Percentiles rank a stretch among this genome's conserved stretches.
Evolutionary conservation across 2,329 filamentous ascomycete species (phyloP).

Genomic region (Beauveria caledonica): DNA sequence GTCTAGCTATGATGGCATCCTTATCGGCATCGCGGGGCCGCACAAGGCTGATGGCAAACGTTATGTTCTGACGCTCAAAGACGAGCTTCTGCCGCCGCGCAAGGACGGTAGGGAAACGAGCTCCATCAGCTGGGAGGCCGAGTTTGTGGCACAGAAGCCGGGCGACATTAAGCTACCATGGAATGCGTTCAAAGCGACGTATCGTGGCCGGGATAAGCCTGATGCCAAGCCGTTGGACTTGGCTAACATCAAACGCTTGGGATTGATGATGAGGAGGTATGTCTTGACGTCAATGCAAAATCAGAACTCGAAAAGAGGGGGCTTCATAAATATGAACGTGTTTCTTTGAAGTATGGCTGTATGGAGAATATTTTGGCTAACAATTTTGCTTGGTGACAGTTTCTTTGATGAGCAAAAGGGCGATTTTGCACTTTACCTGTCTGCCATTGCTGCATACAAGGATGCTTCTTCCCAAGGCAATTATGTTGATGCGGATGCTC

Average conservation of each 20-base stretch:
- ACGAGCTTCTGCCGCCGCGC: slow-evolving; percentile 49
- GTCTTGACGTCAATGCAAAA: background rate
- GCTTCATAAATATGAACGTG: no score
- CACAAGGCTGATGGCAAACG: slow-evolving; percentile 48
- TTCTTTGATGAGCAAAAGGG: no score
- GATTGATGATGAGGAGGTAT: slow-evolving; percentile 57
- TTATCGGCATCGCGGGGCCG: background rate
- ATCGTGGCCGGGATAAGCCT: slow-evolving; percentile 57
- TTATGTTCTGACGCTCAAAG: slow-evolving; percentile 71
- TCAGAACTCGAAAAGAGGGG: no score
- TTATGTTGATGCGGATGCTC: no score
- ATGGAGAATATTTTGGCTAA: no score
- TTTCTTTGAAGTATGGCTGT: no score
- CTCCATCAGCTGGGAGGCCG: slow-evolving; percentile 65
- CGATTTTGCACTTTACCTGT: no score
- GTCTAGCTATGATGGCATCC: no score
- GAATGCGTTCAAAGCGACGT: slow-evolving; percentile 60
- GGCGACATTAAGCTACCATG: slow-evolving; percentile 32
- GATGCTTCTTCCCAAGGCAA: no score
- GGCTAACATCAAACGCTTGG: slow-evolving; percentile 55
- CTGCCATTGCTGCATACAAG: no score
- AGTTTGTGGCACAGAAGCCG: slow-evolving; percentile 39
- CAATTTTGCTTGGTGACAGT: no score
- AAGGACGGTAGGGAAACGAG: slow-evolving; percentile 63
- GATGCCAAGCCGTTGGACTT: slow-evolving; percentile 53